These are phyloP conservation scores for Davidsoniella eucalypti DNA, from an alignment of 2,329 filamentous ascomycete species.

Conservation along the genomic window DNA sequence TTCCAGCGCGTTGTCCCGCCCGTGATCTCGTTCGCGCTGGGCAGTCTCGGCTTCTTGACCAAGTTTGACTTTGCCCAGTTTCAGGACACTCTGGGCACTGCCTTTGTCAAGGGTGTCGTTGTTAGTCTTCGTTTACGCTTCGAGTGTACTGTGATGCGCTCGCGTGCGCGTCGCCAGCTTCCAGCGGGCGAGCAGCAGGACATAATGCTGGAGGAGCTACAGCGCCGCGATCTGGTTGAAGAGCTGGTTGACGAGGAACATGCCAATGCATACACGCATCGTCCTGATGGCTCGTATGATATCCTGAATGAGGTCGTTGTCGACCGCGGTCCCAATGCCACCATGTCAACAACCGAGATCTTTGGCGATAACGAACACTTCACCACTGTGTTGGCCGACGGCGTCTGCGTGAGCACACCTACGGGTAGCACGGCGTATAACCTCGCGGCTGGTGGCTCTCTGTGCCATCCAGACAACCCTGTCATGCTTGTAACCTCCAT, in stretches of 20 bases:
- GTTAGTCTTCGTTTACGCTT: conserved; percentile 79
- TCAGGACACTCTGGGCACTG: conserved; percentile 47
- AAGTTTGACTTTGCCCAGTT: conserved; percentile 85
- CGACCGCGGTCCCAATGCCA: conserved; percentile 83
- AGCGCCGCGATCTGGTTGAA: conserved; percentile 58
- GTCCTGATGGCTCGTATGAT: conserved; percentile 67
- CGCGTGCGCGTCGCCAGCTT: conserved; percentile 28
- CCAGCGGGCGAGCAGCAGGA: conserved; percentile 16
- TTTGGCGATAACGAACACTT: conserved; percentile 94
- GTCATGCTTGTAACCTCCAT: conserved; percentile 91
- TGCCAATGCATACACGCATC: conserved; percentile 71
- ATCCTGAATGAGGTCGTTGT: conserved; percentile 96
- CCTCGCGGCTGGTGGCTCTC: conserved; percentile 81
- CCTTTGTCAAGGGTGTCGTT: conserved; percentile 70
- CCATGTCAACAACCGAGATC: conserved; percentile 81
- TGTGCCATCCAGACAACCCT: conserved; percentile 91
- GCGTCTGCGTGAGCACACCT: conserved; percentile 83
- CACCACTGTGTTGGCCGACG: conserved; percentile 83
- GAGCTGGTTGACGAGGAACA: conserved; percentile 72
- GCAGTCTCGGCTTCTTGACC: conserved; percentile 85
- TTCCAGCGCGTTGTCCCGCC: conserved; percentile 93
- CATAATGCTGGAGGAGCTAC: conserved; percentile 24
- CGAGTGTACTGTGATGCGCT: conserved; percentile 86
- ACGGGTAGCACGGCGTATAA: conserved; percentile 95
- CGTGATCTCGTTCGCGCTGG: conserved; percentile 77